phyloP scores from a whole-genome alignment of 106 monocot species.

The Hemerocallis citrina region DNA sequence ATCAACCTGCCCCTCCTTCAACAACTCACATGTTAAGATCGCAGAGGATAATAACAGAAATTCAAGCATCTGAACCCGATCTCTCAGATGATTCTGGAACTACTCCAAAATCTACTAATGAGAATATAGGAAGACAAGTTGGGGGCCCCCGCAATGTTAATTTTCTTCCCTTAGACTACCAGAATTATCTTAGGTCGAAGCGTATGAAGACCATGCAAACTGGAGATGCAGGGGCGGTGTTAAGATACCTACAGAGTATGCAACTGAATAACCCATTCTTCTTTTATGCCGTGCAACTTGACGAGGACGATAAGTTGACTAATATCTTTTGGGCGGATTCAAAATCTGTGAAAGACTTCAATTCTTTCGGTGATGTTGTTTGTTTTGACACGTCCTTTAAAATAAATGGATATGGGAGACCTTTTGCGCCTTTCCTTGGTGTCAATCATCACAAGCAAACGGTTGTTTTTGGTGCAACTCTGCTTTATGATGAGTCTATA shows the following conservation, averaged over 20 bases:
- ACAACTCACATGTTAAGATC: slow-evolving; percentile 41
- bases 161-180: slow-evolving; percentile 31
- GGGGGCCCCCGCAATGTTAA: slow-evolving; percentile 11
- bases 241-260: slow-evolving; percentile 45
- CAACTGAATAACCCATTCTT: slow-evolving; percentile 37
- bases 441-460: slow-evolving; percentile 52
- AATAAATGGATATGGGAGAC: slow-evolving; percentile 38
- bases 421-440: slow-evolving; percentile 33
- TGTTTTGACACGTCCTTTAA: slow-evolving; percentile 42
- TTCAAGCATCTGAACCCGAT: slow-evolving; percentile 39
- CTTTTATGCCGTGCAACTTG: slow-evolving; percentile 38
- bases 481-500: slow-evolving; percentile 40
- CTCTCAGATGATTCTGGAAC: slow-evolving; percentile 37
- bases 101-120: slow-evolving; percentile 18
- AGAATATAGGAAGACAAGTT: slow-evolving; percentile 7
- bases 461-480: slow-evolving; percentile 33
- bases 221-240: slow-evolving; percentile 37
- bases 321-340: slow-evolving; percentile 51
- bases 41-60: slow-evolving; percentile 37
- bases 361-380: slow-evolving; percentile 40
- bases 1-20: slow-evolving; percentile 49
- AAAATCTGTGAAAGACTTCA: slow-evolving; percentile 35
- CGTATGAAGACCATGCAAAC: slow-evolving; percentile 44
- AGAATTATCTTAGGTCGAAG: slow-evolving; percentile 23
- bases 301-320: slow-evolving; percentile 48